phyloP scores from a whole-genome alignment of 768 basidiomycete genomes.

The Rhodotorula graminis region DNA sequence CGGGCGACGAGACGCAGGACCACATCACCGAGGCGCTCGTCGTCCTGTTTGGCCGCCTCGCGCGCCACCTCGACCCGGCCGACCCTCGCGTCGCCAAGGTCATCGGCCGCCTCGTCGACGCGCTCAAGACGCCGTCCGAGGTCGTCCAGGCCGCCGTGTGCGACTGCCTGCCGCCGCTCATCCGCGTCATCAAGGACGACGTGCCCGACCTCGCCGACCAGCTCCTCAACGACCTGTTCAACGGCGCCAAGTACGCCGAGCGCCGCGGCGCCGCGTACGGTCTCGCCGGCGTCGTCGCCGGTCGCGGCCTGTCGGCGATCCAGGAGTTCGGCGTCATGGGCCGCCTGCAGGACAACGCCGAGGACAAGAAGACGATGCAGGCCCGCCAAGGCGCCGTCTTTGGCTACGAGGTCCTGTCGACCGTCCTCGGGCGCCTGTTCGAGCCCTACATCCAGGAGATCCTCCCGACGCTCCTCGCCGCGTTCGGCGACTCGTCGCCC shows the following conservation, averaged over 20 bases:
- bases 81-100: slow-evolving; percentile 75
- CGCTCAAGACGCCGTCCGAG: slow-evolving; percentile 88
- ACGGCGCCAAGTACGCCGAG: slow-evolving; percentile 77
- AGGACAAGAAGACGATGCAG: slow-evolving; percentile 84
- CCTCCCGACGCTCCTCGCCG: slow-evolving; percentile 71
- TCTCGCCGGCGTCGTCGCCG: slow-evolving; percentile 83
- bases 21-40: slow-evolving; percentile 91
- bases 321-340: slow-evolving; percentile 75
- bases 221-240: slow-evolving; percentile 70
- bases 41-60: slow-evolving; percentile 87
- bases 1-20: slow-evolving; percentile 60
- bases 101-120: slow-evolving; percentile 77
- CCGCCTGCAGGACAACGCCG: slow-evolving; percentile 66
- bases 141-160: slow-evolving; percentile 95
- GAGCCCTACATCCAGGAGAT: slow-evolving; percentile 86
- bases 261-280: slow-evolving; percentile 98
- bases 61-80: slow-evolving; percentile 71
- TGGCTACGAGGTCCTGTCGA: slow-evolving; percentile 84
- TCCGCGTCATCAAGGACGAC: slow-evolving; percentile 61
- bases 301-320: slow-evolving; percentile 77
- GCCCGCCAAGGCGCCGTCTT: slow-evolving; percentile 91
- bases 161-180: slow-evolving; percentile 85
- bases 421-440: slow-evolving; percentile 78
- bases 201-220: slow-evolving; percentile 67
- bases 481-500: slow-evolving; percentile 76